A percentile compares a stretch with the other conserved stretches of the same genome.
Evolutionary conservation across 2,329 filamentous ascomycete species (phyloP).

Genomic region (Aspergillus alliaceus): DNA sequence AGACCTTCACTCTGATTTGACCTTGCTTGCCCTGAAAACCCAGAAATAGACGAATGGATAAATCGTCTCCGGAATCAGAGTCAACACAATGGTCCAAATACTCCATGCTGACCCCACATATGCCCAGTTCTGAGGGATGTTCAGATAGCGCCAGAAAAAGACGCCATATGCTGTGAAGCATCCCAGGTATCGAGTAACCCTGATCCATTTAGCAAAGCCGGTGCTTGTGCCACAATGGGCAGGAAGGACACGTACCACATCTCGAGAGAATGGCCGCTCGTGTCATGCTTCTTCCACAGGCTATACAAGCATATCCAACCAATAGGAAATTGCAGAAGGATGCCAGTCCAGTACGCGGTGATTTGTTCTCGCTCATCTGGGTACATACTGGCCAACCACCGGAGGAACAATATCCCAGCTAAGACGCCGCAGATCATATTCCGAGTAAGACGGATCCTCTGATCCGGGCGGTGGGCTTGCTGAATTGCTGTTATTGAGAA

Average conservation of each 20-base stretch:
- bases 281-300: conserved; percentile 12
- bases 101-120: conserved; percentile 22
- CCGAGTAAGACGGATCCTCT: background rate
- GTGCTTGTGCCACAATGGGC: too few species aligned
- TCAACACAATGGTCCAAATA: conserved; percentile 17
- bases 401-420: conserved; percentile 1
- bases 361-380: conserved; percentile 22
- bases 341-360: conserved; percentile 23
- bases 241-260: conserved; percentile 14
- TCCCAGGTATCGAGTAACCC: conserved; percentile 20
- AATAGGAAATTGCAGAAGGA: conserved; percentile 21
- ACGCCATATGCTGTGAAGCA: conserved; percentile 21
- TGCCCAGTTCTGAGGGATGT: conserved; percentile 20
- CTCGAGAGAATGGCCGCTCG: conserved; percentile 18
- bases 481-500: conserved; percentile 11
- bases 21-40: background rate
- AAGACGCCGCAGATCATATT: conserved; percentile 13
- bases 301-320: conserved; percentile 16
- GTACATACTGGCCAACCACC: conserved; percentile 5
- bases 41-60: conserved; percentile 15
- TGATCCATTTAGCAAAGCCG: conserved; percentile 1
- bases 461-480: conserved; percentile 6
- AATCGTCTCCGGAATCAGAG: conserved; percentile 20
- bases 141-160: conserved; percentile 21
- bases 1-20: background rate